Conservation (phyloP, 1,284 basidiomycete species). For the Ustilago nuda region DNA sequence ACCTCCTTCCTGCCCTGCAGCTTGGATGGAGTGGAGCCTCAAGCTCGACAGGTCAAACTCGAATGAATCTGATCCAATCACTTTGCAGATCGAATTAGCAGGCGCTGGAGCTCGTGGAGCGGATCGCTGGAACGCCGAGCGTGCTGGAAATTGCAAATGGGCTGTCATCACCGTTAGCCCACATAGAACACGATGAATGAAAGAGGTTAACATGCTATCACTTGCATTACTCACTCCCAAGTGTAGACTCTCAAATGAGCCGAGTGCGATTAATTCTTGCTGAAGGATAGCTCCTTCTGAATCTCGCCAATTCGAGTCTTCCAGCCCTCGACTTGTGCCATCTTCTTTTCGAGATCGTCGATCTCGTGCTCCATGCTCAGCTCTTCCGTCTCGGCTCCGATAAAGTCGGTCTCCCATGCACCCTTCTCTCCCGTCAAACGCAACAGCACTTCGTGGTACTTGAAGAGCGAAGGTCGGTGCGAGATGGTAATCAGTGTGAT, state of each 20-base stretch:
- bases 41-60: neutral
- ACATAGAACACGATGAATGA: neutral
- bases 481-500: conserved; percentile 87
- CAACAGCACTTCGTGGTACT: conserved; percentile 83
- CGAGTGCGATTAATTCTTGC: conserved; percentile 35
- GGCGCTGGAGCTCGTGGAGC: conserved; percentile 36
- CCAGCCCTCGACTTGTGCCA: conserved; percentile 70
- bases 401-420: conserved; percentile 78
- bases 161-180: conserved; percentile 37
- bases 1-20: conserved; percentile 34
- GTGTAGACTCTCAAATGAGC: neutral
- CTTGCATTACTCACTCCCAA: neutral
- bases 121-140: conserved; percentile 46
- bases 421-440: conserved; percentile 77
- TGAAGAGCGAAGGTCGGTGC: conserved; percentile 74
- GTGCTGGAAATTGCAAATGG: conserved; percentile 28
- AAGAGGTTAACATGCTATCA: neutral
- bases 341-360: conserved; percentile 67
- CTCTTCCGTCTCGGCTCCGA: conserved; percentile 80
- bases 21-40: conserved; percentile 49
- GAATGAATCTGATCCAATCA: neutral
- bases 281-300: conserved; percentile 69
- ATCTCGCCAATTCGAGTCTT: conserved; percentile 70
- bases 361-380: conserved; percentile 74
- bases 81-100: conserved; percentile 30